Evolutionary conservation across 768 basidiomycete species (phyloP).

Genomic region (Pleurotus tuber-regium): DNA sequence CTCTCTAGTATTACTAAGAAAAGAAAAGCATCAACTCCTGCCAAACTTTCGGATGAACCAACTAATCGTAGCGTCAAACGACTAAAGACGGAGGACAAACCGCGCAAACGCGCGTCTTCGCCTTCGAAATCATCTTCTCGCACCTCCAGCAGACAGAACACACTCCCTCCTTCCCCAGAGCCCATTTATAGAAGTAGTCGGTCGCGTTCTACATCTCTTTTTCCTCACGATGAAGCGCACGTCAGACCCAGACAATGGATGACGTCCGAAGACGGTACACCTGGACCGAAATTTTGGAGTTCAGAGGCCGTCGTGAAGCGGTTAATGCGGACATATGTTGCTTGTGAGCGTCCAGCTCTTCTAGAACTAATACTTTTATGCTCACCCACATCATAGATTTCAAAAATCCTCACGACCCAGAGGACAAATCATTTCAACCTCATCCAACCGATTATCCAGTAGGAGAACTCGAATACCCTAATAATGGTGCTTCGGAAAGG

Average conservation of each 20-base stretch:
- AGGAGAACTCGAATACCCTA: constrained; percentile 78
- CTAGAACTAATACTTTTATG: constrained; percentile 15
- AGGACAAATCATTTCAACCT: constrained; percentile 63
- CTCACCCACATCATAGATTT: constrained; percentile 49
- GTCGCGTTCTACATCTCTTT: constrained; percentile 63
- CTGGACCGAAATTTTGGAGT: constrained; percentile 53
- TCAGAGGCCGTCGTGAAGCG: constrained; percentile 62
- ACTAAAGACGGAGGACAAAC: constrained; percentile 36
- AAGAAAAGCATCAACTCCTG: constrained; percentile 29
- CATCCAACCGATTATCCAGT: constrained; percentile 60
- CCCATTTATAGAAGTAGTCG: constrained; percentile 57
- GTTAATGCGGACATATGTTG: constrained; percentile 66
- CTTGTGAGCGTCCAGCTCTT: constrained; percentile 44
- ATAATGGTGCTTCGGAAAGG: constrained; percentile 66
- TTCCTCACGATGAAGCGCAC: constrained; percentile 40
- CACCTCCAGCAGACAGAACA: constrained; percentile 38
- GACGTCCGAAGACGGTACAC: constrained; percentile 46
- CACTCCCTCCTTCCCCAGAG: constrained; percentile 44
- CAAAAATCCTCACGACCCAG: constrained; percentile 58
- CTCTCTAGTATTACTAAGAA: constrained; percentile 26
- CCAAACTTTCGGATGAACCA: constrained; percentile 11
- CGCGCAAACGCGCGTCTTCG: constrained; percentile 29
- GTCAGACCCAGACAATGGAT: constrained; percentile 48
- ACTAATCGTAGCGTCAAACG: constrained; percentile 27
- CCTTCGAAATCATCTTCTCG: constrained; percentile 40